Evolutionary conservation across 192 early-diverging fungal species (phyloP).

Genomic region (Coemansia sp.): DNA sequence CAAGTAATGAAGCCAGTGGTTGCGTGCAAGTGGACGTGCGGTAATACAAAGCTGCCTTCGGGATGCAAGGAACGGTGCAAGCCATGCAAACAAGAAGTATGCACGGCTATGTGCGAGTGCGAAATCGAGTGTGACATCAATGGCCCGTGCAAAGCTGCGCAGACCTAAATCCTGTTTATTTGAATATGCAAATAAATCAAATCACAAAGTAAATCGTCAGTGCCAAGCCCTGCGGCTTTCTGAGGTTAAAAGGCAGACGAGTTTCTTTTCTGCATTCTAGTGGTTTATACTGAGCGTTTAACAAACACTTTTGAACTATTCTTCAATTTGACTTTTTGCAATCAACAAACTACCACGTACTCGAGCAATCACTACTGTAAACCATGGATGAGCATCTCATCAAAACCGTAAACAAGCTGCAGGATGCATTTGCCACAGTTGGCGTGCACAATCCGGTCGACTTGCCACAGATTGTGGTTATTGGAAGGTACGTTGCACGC

Average conservation of each 20-base stretch:
- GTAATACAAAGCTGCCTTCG: background rate
- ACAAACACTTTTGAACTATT: background rate
- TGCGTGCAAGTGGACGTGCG: conserved; percentile 27
- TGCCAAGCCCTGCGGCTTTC: too few species aligned
- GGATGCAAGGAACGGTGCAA: conserved; percentile 30
- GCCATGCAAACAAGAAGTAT: conserved; percentile 32
- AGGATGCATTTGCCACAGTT: conserved; percentile 86
- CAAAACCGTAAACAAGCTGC: conserved; percentile 78
- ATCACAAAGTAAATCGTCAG: background rate
- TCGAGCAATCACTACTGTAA: conserved; percentile 1
- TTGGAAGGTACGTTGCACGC: conserved; percentile 58
- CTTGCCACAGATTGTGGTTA: conserved; percentile 84
- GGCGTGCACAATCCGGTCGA: conserved; percentile 89
- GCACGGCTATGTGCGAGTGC: conserved; percentile 22
- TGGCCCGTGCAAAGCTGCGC: conserved; percentile 17
- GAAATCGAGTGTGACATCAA: conserved; percentile 26
- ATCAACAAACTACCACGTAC: background rate
- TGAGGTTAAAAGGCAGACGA: background rate
- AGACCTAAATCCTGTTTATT: background rate
- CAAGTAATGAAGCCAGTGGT: conserved; percentile 11
- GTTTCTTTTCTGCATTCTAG: background rate
- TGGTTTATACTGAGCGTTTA: background rate
- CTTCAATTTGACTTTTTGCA: background rate
- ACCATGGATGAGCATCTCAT: conserved; percentile 62
- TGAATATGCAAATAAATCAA: background rate